These are phyloP conservation scores for Vaccinium macrocarpon DNA, from an alignment of 148 eudicot species.

Conservation along the genomic window DNA sequence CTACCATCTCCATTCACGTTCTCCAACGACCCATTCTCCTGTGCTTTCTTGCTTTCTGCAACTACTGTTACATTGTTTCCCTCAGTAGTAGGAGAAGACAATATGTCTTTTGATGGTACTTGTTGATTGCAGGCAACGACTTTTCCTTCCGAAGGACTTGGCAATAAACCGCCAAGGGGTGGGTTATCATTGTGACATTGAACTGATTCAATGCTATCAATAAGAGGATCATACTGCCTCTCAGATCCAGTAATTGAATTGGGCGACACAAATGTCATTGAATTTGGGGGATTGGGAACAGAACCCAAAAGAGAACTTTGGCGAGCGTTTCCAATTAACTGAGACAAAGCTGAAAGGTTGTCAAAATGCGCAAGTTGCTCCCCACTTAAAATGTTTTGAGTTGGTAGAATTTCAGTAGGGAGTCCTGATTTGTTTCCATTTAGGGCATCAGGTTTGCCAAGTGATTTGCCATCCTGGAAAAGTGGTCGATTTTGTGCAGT, in stretches of 20 bases:
- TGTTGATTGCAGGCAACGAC: background rate
- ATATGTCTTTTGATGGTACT: background rate
- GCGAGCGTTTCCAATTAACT: background rate
- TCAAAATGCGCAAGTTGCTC: slow-evolving; percentile 14
- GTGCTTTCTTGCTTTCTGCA: slow-evolving; percentile 29
- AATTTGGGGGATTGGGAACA: slow-evolving; percentile 5
- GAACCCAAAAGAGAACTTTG: slow-evolving; percentile 8
- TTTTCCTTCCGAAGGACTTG: background rate
- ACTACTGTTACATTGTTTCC: slow-evolving; percentile 19
- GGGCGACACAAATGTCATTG: background rate
- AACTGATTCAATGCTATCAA: slow-evolving; percentile 13
- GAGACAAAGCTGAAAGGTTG: slow-evolving; percentile 14
- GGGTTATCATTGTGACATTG: background rate
- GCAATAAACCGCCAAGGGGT: background rate
- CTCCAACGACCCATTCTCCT: slow-evolving; percentile 31
- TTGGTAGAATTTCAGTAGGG: background rate
- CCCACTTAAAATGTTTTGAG: slow-evolving; percentile 8
- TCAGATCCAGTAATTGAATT: background rate
- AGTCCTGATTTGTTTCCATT: slow-evolving; percentile 1
- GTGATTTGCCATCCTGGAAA: slow-evolving; percentile 8
- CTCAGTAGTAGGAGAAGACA: slow-evolving; percentile 12
- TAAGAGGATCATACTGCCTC: slow-evolving; percentile 13
- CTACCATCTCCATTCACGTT: slow-evolving; percentile 36
- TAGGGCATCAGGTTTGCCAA: slow-evolving; percentile 3
- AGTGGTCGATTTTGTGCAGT: background rate